phyloP scores from a whole-genome alignment of 176 grass and related monocot genomes.

The Rhynchospora breviuscula region DNA sequence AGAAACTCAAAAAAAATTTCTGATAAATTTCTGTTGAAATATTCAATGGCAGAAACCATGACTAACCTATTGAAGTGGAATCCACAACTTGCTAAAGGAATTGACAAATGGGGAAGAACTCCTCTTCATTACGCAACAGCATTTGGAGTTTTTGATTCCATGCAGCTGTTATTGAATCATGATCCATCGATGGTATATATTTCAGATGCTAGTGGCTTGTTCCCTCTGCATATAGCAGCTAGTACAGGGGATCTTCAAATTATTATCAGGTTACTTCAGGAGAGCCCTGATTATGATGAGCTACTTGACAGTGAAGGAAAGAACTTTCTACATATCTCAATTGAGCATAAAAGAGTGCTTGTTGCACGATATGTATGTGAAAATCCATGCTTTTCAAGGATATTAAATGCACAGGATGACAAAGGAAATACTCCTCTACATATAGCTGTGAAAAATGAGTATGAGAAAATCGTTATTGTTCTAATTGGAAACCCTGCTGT shows the following conservation, averaged over 20 bases:
- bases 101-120: constrained; percentile 28
- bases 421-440: constrained; percentile 42
- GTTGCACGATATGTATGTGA: constrained; percentile 28
- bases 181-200: constrained; percentile 28
- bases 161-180: constrained; percentile 22
- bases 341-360: constrained; percentile 19
- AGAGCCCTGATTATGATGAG: constrained; percentile 34
- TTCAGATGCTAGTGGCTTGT: constrained; percentile 27
- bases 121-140: constrained; percentile 42
- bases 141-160: constrained; percentile 2
- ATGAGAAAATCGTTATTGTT: background rate
- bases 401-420: constrained; percentile 32
- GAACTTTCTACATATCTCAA: constrained; percentile 38
- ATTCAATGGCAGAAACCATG: constrained; percentile 26
- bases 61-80: constrained; percentile 23
- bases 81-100: constrained; percentile 14
- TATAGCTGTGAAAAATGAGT: constrained; percentile 26
- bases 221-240: constrained; percentile 36
- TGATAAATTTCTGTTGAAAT: background rate
- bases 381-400: constrained; percentile 4
- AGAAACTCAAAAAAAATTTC: background rate
- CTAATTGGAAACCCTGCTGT: constrained; percentile 17
- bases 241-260: constrained; percentile 24
- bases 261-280: constrained; percentile 22
- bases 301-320: constrained; percentile 27